A percentile compares a stretch with the other conserved stretches of the same genome.
Evolutionary conservation across 2,329 filamentous ascomycete species (phyloP).

Genomic region (Claviceps paspali): DNA sequence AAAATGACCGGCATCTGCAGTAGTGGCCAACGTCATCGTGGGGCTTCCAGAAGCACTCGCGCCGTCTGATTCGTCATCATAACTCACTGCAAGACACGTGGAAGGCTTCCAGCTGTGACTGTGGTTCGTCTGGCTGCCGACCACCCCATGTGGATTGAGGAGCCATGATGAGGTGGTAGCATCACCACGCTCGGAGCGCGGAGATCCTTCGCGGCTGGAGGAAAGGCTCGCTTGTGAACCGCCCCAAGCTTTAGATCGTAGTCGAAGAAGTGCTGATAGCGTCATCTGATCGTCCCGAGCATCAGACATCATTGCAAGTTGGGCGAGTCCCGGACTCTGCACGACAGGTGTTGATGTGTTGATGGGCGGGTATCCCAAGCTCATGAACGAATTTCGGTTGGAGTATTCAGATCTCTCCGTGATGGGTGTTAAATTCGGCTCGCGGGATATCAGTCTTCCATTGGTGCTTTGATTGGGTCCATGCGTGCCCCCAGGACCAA

Average conservation of each 20-base stretch:
- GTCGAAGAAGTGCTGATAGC: conserved; percentile 53
- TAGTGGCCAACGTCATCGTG: conserved; percentile 29
- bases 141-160: conserved; percentile 3
- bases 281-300: conserved; percentile 53
- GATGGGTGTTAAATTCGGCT: conserved; percentile 90
- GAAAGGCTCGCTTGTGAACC: conserved; percentile 61
- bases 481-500: conserved; percentile 50
- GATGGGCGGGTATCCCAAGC: conserved; percentile 32
- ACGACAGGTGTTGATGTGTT: conserved; percentile 30
- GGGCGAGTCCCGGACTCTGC: conserved; percentile 59
- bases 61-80: conserved; percentile 31
- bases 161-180: conserved; percentile 10
- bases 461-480: conserved; percentile 53
- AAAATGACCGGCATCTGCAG: conserved; percentile 11
- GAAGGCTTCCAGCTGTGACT: conserved; percentile 33
- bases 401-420: conserved; percentile 94
- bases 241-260: conserved; percentile 66
- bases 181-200: conserved; percentile 33
- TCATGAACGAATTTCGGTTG: conserved; percentile 82
- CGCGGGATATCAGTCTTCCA: conserved; percentile 58
- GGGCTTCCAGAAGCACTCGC: conserved; percentile 33
- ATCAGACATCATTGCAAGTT: conserved; percentile 53
- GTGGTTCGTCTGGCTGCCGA: background rate
- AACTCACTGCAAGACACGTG: conserved; percentile 31
- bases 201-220: conserved; percentile 36